Base-by-base conservation (phyloP, 768 basidiomycete species). In the Leccinum aurantiacum region DNA sequence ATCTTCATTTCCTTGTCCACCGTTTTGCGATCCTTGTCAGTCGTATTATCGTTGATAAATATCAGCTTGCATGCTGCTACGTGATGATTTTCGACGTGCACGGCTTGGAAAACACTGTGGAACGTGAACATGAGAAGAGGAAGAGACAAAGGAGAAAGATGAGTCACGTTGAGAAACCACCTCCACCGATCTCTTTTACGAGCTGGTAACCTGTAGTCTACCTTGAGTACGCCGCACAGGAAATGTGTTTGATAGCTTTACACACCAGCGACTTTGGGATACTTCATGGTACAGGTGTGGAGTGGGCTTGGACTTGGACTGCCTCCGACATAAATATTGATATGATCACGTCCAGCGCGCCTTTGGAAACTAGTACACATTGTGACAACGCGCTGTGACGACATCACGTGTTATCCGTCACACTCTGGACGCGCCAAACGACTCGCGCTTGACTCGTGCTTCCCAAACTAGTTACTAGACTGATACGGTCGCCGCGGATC, bases 1-100 rank as follows among this genome's bases (percentile, higher is more conserved):
- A 98, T 86, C 31, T 89, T 84, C 78, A 97, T 95, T 72, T 99
- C 97, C 69, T 95, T 96, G 57, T 97, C 87, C 10, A 95, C 77
- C 17, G 81, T 83, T 70, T 96, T 95, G 56, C 91, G 83, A 13
- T 91, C 85, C 53, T 81, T 81, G 6, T 85, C 81, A 1, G 86
- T 84, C 1, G 88, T 88, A 48, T 84, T 69, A 3, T 81, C 76
- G 0, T 84, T 90, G 54, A 94, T 75, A 15, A 77, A 68, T 60
- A 95, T 82, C 31, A 95, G 76, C 74, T 97, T 98, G 79, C 94
- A 95, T 29, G 95, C 95, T 9, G 92, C 93, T 3, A 92, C 84
- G 3, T 79, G 79, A 52, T 88, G 82, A 7, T 82, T 78, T 14
- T 79, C 73, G 56, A 88, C 67, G 74, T 96, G 82, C 29, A 91